phyloP scores from a whole-genome alignment of 805 yeast species.

The Sugiyamaella lignohabitans region DNA sequence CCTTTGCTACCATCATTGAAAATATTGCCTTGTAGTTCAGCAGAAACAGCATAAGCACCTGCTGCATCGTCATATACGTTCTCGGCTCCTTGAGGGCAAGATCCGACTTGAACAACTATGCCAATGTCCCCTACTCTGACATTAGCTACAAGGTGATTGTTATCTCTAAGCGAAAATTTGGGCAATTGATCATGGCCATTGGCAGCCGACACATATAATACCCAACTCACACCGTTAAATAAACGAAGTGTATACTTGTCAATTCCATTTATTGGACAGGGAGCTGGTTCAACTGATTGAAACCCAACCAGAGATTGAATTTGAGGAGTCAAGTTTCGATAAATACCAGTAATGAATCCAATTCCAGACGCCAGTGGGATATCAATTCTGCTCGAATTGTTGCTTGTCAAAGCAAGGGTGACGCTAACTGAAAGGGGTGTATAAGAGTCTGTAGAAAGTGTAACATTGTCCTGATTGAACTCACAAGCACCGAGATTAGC shows the following conservation, averaged over 20 bases:
- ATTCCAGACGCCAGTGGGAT: constrained; percentile 70
- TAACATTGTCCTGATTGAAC: constrained; percentile 16
- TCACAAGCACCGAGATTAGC: constrained; percentile 36
- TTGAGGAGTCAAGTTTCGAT: constrained; percentile 43
- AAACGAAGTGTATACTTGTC: constrained; percentile 38
- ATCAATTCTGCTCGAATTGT: constrained; percentile 37
- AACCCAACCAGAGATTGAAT: constrained; percentile 46
- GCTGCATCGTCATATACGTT: constrained; percentile 56
- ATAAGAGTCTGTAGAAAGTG: constrained; percentile 35
- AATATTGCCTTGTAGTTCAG: constrained; percentile 42
- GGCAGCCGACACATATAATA: constrained; percentile 42
- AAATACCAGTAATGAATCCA: constrained; percentile 69
- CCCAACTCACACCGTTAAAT: constrained; percentile 43
- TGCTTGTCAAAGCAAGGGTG: constrained; percentile 37
- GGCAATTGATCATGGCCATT: constrained; percentile 17
- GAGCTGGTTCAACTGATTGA: constrained; percentile 32
- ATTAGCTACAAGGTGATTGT: constrained; percentile 22
- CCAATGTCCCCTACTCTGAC: constrained; percentile 27
- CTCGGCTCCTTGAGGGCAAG: constrained; percentile 16
- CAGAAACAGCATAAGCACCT: constrained; percentile 55
- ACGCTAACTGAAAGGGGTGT: constrained; percentile 46
- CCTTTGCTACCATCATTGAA: constrained; percentile 38
- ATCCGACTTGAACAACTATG: constrained; percentile 15
- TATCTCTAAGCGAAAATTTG: constrained; percentile 17
- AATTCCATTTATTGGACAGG: constrained; percentile 27